A percentile compares a stretch with the other conserved stretches of the same genome.
Conservation (phyloP, 768 basidiomycete species). For the Asterophora parasitica region DNA sequence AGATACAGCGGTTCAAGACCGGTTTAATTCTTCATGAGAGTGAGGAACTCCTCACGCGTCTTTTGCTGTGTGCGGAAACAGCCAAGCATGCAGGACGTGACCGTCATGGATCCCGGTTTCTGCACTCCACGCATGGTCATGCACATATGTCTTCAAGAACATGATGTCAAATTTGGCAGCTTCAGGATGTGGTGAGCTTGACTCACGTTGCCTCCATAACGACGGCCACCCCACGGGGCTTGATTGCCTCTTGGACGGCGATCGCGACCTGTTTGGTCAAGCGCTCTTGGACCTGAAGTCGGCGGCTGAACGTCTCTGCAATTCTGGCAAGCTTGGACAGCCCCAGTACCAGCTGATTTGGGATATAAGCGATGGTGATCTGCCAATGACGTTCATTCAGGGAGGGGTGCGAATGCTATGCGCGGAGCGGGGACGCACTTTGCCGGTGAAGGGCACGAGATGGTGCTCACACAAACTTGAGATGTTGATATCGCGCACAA, state of each 20-base stretch:
- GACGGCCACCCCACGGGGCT: constrained; percentile 95
- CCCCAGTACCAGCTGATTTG: constrained; percentile 89
- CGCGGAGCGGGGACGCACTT: constrained; percentile 47
- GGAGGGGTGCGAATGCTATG: constrained; percentile 12
- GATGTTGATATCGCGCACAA: constrained; percentile 95
- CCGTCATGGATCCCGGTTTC: constrained; percentile 93
- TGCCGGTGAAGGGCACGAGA: constrained; percentile 95
- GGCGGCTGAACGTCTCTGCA: constrained; percentile 93
- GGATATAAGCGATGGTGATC: constrained; percentile 98
- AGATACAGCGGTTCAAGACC: neutral
- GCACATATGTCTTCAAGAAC: constrained; percentile 73
- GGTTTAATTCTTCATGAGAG: constrained; percentile 57
- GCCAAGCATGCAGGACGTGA: constrained; percentile 97
- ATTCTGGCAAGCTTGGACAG: constrained; percentile 95
- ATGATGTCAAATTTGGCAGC: constrained; percentile 9
- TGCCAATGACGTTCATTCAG: constrained; percentile 29
- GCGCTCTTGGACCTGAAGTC: constrained; percentile 96
- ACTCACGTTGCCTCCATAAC: constrained; percentile 97
- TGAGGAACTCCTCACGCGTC: constrained; percentile 95
- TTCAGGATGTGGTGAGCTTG: constrained; percentile 4
- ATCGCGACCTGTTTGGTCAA: constrained; percentile 96
- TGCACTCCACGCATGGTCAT: constrained; percentile 99
- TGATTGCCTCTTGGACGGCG: constrained; percentile 97
- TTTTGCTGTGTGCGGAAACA: constrained; percentile 99
- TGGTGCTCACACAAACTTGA: constrained; percentile 98